These are phyloP conservation scores for Paraleonurus japonicus DNA, from an alignment of 257 asterid species.

Conservation along the genomic window DNA sequence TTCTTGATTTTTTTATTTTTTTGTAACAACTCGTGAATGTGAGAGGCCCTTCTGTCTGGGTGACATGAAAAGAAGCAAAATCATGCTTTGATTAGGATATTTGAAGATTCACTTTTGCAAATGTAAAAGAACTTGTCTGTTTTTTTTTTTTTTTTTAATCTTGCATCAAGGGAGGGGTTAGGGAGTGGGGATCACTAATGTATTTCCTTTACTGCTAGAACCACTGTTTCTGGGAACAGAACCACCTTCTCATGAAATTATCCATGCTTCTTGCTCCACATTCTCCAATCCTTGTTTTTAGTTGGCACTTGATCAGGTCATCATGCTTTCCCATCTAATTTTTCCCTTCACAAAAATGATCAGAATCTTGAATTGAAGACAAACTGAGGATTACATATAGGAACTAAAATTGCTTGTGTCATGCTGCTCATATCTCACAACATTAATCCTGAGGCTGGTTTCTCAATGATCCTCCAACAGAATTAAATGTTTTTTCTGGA, in stretches of 20 bases:
- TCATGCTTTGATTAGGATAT: background rate
- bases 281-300: background rate
- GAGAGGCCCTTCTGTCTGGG: no score
- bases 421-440: constrained; percentile 14
- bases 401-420: background rate
- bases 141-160: background rate
- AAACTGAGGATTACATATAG: background rate
- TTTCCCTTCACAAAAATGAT: background rate
- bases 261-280: background rate
- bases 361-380: background rate
- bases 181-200: background rate
- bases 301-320: background rate
- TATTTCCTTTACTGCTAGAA: background rate
- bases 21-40: background rate
- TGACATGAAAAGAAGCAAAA: background rate
- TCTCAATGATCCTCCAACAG: background rate
- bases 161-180: background rate
- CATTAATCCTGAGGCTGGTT: background rate
- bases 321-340: background rate
- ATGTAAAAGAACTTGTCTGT: background rate
- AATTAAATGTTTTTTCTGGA: background rate
- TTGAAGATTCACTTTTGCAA: background rate
- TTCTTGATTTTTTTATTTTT: background rate
- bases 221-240: background rate
- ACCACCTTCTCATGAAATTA: constrained; percentile 1